Conservation (phyloP, 1,139 yeast genomes). For the Debaryomycetaceae sp. region DNA sequence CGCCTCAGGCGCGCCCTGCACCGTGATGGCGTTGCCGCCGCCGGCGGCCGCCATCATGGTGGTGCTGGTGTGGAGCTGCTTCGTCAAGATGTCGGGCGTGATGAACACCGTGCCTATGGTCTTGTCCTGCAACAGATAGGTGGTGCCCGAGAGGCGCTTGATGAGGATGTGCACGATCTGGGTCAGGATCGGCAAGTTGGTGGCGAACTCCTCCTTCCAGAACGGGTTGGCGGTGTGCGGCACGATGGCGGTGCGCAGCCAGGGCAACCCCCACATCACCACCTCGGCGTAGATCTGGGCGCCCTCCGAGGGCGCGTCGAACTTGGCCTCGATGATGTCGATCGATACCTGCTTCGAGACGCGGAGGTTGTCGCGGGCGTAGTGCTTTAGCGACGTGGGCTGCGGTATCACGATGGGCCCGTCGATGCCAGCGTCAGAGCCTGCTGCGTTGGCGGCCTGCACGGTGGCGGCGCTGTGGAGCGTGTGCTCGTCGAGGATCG, state of each 20-base stretch:
- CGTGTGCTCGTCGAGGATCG: conserved; percentile 3
- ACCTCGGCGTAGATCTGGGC: conserved; percentile 57
- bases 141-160: conserved; percentile 27
- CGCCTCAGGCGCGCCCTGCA: conserved; percentile 14
- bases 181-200: conserved; percentile 55
- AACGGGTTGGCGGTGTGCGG: conserved; percentile 50
- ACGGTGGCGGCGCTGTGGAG: conserved; percentile 2
- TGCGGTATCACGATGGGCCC: conserved; percentile 7
- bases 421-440: conserved; percentile 4
- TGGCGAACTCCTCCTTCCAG: conserved; percentile 65
- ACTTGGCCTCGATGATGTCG: conserved; percentile 67
- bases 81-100: conserved; percentile 50
- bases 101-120: conserved; percentile 53
- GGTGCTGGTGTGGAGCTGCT: conserved; percentile 28
- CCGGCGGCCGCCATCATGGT: conserved; percentile 35
- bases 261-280: conserved; percentile 60
- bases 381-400: conserved; percentile 17
- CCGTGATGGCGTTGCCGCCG: conserved; percentile 22
- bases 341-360: conserved; percentile 50
- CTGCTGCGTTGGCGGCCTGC: conserved; percentile 1
- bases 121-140: conserved; percentile 27
- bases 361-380: conserved; percentile 41
- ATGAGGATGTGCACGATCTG: conserved; percentile 50
- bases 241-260: conserved; percentile 67
- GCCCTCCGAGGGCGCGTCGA: conserved; percentile 21